These are phyloP conservation scores for Vigna unguiculata DNA, from an alignment of 306 rosid species.

Conservation along the genomic window DNA sequence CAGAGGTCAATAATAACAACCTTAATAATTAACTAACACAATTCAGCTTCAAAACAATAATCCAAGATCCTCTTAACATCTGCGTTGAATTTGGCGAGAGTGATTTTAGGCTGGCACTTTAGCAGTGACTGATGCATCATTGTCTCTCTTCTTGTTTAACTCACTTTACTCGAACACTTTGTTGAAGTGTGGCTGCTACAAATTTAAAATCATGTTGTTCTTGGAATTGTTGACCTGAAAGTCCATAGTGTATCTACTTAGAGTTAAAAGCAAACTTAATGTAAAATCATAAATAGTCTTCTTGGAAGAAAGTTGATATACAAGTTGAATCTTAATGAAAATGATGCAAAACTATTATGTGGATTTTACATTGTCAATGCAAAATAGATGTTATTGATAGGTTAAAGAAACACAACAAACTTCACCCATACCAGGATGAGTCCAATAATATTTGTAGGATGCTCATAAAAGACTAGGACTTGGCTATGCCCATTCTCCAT, in stretches of 20 bases:
- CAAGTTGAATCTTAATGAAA: slow-evolving; percentile 2
- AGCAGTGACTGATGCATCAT: too few relatives aligned
- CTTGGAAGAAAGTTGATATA: neutral
- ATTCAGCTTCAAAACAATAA: too few relatives aligned
- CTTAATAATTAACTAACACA: too few relatives aligned
- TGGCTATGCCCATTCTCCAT: slow-evolving; percentile 94
- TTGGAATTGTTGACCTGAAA: slow-evolving; percentile 85
- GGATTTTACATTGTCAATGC: neutral
- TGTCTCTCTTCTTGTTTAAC: too few relatives aligned
- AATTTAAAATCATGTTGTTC: too few relatives aligned
- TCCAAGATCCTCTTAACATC: too few relatives aligned
- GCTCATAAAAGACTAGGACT: slow-evolving; percentile 91
- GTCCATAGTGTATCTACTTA: slow-evolving; percentile 1
- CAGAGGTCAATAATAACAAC: too few relatives aligned
- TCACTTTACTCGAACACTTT: too few relatives aligned
- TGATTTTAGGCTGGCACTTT: too few relatives aligned
- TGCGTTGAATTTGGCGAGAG: too few relatives aligned
- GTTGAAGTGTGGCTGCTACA: too few relatives aligned
- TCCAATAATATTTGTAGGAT: slow-evolving; percentile 85
- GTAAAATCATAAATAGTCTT: neutral
- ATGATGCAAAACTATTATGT: neutral
- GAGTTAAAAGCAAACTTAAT: neutral
- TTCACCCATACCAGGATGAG: slow-evolving; percentile 70
- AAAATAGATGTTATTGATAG: neutral
- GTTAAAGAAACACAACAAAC: neutral